Conservation (phyloP, 352 stramenopile species). For the Phytophthora niederhauseri region DNA sequence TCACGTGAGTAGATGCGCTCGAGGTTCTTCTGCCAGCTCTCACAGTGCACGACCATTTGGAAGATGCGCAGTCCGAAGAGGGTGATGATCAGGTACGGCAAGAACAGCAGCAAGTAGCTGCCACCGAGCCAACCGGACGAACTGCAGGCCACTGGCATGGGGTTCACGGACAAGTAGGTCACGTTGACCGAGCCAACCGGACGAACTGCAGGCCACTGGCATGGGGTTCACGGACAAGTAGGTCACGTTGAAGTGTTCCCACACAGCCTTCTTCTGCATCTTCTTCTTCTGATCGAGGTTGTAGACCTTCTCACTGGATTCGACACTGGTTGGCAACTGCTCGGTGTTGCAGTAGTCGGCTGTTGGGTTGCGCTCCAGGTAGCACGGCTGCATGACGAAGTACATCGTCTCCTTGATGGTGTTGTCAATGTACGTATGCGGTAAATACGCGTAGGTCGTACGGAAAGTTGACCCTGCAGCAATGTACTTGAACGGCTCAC, state of each 20-base stretch:
- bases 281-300: conserved; percentile 41
- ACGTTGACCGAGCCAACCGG: conserved; percentile 50
- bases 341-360: conserved; percentile 45
- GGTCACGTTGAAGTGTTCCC: conserved; percentile 32
- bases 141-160: conserved; percentile 60
- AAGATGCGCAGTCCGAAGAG: conserved; percentile 64
- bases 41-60: conserved; percentile 62
- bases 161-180: conserved; percentile 59
- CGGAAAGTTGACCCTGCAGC: conserved; percentile 40
- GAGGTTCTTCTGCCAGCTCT: conserved; percentile 65
- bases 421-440: conserved; percentile 55
- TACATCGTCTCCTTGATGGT: conserved; percentile 59
- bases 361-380: conserved; percentile 36
- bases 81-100: conserved; percentile 58
- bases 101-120: conserved; percentile 60
- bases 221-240: conserved; percentile 68
- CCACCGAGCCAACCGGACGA: conserved; percentile 53
- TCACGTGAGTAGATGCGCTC: conserved; percentile 67
- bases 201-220: conserved; percentile 56
- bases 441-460: conserved; percentile 55
- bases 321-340: conserved; percentile 46
- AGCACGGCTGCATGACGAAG: conserved; percentile 64
- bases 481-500: conserved; percentile 52
- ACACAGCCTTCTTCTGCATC: conserved; percentile 24
- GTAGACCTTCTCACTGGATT: conserved; percentile 52